These are phyloP conservation scores for Talaromyces thailandensis DNA, from an alignment of 495 filamentous ascomycete species.

Conservation along the genomic window DNA sequence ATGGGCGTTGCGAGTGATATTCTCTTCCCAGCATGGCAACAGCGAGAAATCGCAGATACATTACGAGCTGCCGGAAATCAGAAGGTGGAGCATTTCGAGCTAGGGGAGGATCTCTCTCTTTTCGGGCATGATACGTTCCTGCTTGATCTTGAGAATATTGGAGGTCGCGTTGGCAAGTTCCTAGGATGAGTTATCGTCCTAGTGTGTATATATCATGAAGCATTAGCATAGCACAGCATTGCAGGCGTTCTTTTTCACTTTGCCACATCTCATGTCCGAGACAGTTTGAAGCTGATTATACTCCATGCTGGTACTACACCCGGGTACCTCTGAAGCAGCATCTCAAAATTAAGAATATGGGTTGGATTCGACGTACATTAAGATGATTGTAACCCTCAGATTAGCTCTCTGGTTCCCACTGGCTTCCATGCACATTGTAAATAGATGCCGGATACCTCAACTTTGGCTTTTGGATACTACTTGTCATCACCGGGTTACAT, in stretches of 20 bases:
- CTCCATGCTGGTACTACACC: not conserved
- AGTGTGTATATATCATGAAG: not conserved
- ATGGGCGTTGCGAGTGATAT: slow-evolving; percentile 96
- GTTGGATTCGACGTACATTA: not conserved
- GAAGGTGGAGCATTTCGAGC: slow-evolving; percentile 74
- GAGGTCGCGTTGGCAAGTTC: slow-evolving; percentile 71
- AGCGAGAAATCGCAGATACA: slow-evolving; percentile 86
- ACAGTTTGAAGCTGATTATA: not conserved
- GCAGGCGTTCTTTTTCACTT: not conserved
- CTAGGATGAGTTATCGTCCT: slow-evolving; percentile 38
- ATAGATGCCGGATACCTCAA: slow-evolving; percentile 37
- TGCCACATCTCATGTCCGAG: not conserved
- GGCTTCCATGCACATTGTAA: slow-evolving; percentile 30
- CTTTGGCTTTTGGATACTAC: slow-evolving; percentile 46
- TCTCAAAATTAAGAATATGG: not conserved
- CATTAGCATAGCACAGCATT: slow-evolving; percentile 5
- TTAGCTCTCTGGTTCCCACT: slow-evolving; percentile 51
- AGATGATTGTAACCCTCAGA: slow-evolving; percentile 33
- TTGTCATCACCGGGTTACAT: slow-evolving; percentile 38
- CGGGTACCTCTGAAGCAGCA: not conserved
- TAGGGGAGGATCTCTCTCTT: slow-evolving; percentile 83
- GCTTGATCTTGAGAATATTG: slow-evolving; percentile 85
- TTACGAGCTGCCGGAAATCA: slow-evolving; percentile 67
- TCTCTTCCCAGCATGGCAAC: slow-evolving; percentile 96
- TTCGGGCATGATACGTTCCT: slow-evolving; percentile 98